Evolutionary conservation across 257 asterid species (phyloP), one percentile per base, ranked within the genome.

Genomic region (Lavandula angustifolia): DNA sequence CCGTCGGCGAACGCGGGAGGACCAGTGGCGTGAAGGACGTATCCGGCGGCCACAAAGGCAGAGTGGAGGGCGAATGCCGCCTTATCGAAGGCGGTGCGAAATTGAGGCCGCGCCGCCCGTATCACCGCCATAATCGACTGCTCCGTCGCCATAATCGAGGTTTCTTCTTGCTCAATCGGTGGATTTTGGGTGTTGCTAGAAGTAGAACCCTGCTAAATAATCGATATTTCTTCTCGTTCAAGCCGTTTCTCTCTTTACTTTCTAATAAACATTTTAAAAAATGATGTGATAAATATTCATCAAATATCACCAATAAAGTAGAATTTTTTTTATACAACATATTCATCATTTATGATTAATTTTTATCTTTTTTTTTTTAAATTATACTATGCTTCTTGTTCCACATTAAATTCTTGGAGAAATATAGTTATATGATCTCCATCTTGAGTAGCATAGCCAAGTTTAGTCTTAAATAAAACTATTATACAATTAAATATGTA

Each of bases 71-170:
- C 88, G 56, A 86, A 91, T 6, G 82, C 95, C 17, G 46, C 81
- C 78, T 86, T 91, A 54, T 86, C 96, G 29, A 73, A 70, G 41
- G 73, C 62, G 70, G 60, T 76, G 0, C 83, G 85, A 56, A 91
- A 86, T 4, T 70, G 62, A 64, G 95, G 98, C 18, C 96, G 83
- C 17, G 88, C 79, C 0, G 95, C 91, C 68, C 98, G 73, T 4
- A 88, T 86, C 37, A 91, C 84, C 5, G 85, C 85, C 84, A 88
- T 10, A 0, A 84, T 79, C 3, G 91, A 64, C 51, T 85, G 83
- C 56, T 85, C 87, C 7, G 87, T 71, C 42, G 84, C 82, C 91
- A 83, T 86, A 9, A 12, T 48, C 9, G 42, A 4, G 54, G 14
- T 16, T 60, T 31, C 16, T 46, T 13, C 6, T 18, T 34, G 49